Conservation (phyloP, 306 rosid species). For the Geum urbanum region DNA sequence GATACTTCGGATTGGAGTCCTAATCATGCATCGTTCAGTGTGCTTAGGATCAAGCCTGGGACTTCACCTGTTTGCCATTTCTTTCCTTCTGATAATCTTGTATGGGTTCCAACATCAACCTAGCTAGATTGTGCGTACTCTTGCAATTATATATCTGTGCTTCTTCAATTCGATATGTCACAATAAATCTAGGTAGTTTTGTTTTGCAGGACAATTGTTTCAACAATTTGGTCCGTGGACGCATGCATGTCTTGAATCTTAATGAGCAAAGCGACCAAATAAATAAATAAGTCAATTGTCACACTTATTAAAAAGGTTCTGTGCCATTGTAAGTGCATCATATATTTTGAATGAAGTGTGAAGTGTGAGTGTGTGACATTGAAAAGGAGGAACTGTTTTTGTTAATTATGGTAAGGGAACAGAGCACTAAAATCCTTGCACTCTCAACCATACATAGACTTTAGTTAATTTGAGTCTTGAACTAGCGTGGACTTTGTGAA, state of each 20-base stretch:
- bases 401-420: neutral
- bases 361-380: neutral
- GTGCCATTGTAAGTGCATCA: neutral
- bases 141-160: no score
- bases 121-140: no score
- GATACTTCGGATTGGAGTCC: conserved; percentile 73
- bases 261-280: no score
- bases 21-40: conserved; percentile 54
- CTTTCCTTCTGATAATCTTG: conserved; percentile 66
- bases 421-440: conserved; percentile 1
- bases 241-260: no score
- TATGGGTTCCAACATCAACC: conserved; percentile 42
- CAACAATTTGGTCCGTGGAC: no score
- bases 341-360: neutral
- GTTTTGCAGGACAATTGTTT: no score
- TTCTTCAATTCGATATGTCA: no score
- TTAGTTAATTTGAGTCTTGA: neutral
- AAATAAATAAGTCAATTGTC: no score
- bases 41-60: conserved; percentile 56
- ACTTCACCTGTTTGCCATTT: conserved; percentile 70
- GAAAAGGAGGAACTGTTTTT: neutral
- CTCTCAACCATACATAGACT: neutral
- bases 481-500: neutral
- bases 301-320: neutral
- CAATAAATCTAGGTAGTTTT: neutral